A percentile compares a stretch with the other conserved stretches of the same genome.
Evolutionary conservation across 768 basidiomycete genomes (phyloP).

Genomic region (Kwoniella dendrophila): DNA sequence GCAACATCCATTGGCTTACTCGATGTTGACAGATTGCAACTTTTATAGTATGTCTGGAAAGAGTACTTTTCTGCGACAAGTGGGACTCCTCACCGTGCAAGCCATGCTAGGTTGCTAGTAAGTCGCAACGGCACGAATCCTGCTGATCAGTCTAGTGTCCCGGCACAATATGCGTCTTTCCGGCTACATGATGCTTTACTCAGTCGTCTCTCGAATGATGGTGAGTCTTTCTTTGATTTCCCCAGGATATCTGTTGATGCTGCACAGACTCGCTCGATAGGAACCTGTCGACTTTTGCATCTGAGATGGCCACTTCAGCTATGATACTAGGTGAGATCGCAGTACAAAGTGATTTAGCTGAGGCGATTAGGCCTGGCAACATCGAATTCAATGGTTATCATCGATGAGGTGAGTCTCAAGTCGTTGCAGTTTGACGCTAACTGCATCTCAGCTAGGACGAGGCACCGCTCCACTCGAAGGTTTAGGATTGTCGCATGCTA

Average conservation of each 20-base stretch:
- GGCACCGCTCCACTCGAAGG: conserved; percentile 77
- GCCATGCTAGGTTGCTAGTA: conserved; percentile 83
- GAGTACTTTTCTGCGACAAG: conserved; percentile 87
- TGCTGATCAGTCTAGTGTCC: conserved; percentile 61
- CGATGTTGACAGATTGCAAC: neutral
- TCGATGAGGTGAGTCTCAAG: conserved; percentile 67
- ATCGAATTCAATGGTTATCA: conserved; percentile 70
- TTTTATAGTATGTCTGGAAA: conserved; percentile 77
- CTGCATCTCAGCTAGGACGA: conserved; percentile 70
- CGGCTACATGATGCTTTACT: conserved; percentile 82
- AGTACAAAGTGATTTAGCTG: neutral
- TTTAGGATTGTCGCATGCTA: conserved; percentile 58
- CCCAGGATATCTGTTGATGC: neutral
- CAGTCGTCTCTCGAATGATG: conserved; percentile 85
- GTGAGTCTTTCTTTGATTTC: conserved; percentile 21
- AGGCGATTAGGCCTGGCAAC: conserved; percentile 65
- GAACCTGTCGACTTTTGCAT: conserved; percentile 89
- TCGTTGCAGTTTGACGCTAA: neutral
- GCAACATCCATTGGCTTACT: conserved; percentile 9
- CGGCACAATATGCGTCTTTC: conserved; percentile 91
- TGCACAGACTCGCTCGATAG: conserved; percentile 79
- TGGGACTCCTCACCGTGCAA: conserved; percentile 79
- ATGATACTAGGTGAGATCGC: conserved; percentile 76
- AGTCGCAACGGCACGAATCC: conserved; percentile 18
- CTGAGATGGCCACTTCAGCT: conserved; percentile 87